A percentile compares a stretch with the other conserved stretches of the same genome.
phyloP scores from a whole-genome alignment of 768 basidiomycete species.

The Amanita rimosa region DNA sequence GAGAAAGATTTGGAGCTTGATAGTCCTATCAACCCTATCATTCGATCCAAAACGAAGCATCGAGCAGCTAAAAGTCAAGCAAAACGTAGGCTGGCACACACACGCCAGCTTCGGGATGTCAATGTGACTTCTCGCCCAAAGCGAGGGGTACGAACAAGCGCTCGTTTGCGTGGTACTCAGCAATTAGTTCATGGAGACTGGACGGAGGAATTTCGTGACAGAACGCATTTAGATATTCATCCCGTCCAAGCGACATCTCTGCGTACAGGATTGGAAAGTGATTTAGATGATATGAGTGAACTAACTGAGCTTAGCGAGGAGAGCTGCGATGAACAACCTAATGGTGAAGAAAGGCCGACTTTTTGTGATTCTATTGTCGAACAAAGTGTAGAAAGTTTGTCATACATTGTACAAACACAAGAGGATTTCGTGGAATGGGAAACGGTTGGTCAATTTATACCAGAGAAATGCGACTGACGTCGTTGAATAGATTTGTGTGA shows the following conservation, averaged over 20 bases:
- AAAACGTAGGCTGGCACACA: constrained; percentile 51
- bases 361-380: not conserved
- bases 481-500: constrained; percentile 59
- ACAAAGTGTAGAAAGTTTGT: constrained; percentile 5
- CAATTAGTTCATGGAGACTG: constrained; percentile 73
- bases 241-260: not conserved
- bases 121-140: constrained; percentile 15
- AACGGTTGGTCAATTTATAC: constrained; percentile 40
- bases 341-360: not conserved
- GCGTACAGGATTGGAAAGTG: constrained; percentile 53
- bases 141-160: constrained; percentile 54
- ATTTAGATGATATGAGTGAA: constrained; percentile 55
- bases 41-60: constrained; percentile 17
- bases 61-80: constrained; percentile 65
- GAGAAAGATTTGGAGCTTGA: not conserved
- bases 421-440: constrained; percentile 82
- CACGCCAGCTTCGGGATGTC: constrained; percentile 9
- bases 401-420: constrained; percentile 13
- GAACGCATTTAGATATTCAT: not conserved
- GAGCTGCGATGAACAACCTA: constrained; percentile 9
- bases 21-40: not conserved
- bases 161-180: constrained; percentile 54
- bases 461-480: not conserved
- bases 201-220: constrained; percentile 24
- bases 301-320: constrained; percentile 65